Base-by-base conservation (phyloP, 345 rosid genomes). In the Citrus medica region DNA sequence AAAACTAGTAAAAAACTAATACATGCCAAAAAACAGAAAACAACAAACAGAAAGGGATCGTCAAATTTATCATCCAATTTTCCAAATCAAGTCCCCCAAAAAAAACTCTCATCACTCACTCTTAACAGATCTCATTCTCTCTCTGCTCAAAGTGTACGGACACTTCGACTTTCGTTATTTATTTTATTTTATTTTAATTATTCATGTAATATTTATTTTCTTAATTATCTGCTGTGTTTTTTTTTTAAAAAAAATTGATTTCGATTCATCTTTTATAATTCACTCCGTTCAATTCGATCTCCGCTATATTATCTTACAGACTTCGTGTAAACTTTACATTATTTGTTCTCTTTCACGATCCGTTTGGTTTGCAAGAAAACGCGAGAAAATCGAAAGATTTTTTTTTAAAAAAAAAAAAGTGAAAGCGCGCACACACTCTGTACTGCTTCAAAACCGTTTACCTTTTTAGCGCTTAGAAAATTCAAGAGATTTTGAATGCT, bases 341-440 rank as follows among this genome's bases (percentile, higher is more conserved):
- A 66, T 4, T 66, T 66, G 46, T 66, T 66, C 38, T 32, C 42
- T 73, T 58, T 58, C 46, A 17, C 42, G 48, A 37, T 58, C 73
- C 30, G 76, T 58, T 73, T 58, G 55, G 55, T 24, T 73, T 37
- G n/a, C 66, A 1, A 73, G 76, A 73, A 73, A 73, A 73, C 51
- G 66, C 66, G 33, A 73, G 76, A 24, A 55, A 58, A 73, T 73
- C 21, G 10, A 14, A 35, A 42, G 1, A 5, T 4, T 32, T 30
- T 30, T 30, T 30, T 8, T 28, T 28, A 9, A 9, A 40, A 8
- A 40, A 42, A 3, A 6, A 35, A 4, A 58, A 22, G 48, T 4
- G 48, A 73, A 59, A 13, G 46, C n/a, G 12, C 12, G 1, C 51
- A 3, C 51, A 53, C 58, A 53, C 22, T 53, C 22, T 7, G 28